Evolutionary conservation across 805 yeast species (phyloP), one percentile per base, ranked within the genome.

Genomic region (Lachancea sp.): DNA sequence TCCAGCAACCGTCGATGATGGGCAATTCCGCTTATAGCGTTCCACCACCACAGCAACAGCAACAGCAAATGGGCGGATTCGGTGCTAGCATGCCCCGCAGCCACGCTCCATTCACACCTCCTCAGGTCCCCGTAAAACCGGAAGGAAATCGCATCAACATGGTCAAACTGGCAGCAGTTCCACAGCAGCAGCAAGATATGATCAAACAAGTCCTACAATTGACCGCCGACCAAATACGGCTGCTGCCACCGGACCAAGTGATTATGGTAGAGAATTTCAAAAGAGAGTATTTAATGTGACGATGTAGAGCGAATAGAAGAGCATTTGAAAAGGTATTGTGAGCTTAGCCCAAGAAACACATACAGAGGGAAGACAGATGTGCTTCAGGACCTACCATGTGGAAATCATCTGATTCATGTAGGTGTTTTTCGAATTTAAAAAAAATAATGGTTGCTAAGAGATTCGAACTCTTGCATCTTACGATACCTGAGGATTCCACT

Each of bases 181-280:
- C 80, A 9, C 74, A 72, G 30, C 74, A 75, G 38, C 85, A 82
- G 60, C 83, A 84, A 22, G 69, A 62, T 8, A 68, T 77, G 61
- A 73, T 78, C 26, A 66, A 44, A 30, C 47, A 44, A 30, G 47
- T 44, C 12, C 20, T 44, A 20, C 43, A 34, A 36, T 26, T 44
- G 35, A 26, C 47, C 3, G 31, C 35, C 11, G 47, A 44, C 15
- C 47, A 44, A 29, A 35, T 44, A 34, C 37, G 47, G 18, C 42
- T 44, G 27, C 16, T 44, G 26, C 47, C 47, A 6, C 43, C 43
- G 4, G 47, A 38, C 15, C 47, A 44, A 35, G 33, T 38, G 7
- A 34, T 36, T 31, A 44, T 44, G 47, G 47, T 44, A 15, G 47
- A 44, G n/a, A 44, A 38, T 26, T 44, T 44, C 39, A 44, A 44